Percentiles rank a stretch among this genome's conserved stretches.
phyloP scores from a whole-genome alignment of 2,329 filamentous ascomycete genomes.

The Ophiostoma quercus region DNA sequence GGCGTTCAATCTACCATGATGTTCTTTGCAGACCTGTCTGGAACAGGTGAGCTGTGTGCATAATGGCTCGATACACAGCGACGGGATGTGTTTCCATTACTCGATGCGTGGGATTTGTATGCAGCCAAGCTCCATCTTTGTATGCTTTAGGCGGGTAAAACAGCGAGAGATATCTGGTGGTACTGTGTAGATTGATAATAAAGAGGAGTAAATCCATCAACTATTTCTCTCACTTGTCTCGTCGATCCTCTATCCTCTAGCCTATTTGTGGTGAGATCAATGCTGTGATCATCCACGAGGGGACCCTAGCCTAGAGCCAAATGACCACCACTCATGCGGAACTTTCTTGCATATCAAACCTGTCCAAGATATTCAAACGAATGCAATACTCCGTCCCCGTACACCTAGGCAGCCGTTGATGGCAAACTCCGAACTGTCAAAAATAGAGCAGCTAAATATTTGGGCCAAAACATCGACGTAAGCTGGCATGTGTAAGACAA shows the following conservation, averaged over 20 bases:
- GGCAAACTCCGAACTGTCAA: background rate
- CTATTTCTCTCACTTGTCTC: too few relatives aligned
- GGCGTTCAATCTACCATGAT: background rate
- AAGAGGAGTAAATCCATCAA: background rate
- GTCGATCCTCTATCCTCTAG: background rate
- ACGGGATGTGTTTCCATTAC: background rate
- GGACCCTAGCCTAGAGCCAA: background rate
- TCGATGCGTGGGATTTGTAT: background rate
- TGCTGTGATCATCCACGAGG: background rate
- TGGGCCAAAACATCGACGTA: background rate
- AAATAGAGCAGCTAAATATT: background rate
- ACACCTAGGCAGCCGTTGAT: background rate
- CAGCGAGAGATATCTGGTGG: background rate
- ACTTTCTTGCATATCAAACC: background rate
- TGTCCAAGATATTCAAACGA: background rate
- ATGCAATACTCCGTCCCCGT: background rate
- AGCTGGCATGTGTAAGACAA: background rate
- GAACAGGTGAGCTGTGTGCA: background rate
- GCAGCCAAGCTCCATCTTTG: background rate
- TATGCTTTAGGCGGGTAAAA: background rate
- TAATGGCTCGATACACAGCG: constrained; percentile 1
- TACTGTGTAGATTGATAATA: background rate
- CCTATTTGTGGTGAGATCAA: background rate
- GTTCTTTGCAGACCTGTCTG: background rate
- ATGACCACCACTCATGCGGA: background rate